Percentiles rank a stretch among this genome's conserved stretches.
phyloP scores from a whole-genome alignment of 352 stramenopile genomes.

The Phytophthora multivora region DNA sequence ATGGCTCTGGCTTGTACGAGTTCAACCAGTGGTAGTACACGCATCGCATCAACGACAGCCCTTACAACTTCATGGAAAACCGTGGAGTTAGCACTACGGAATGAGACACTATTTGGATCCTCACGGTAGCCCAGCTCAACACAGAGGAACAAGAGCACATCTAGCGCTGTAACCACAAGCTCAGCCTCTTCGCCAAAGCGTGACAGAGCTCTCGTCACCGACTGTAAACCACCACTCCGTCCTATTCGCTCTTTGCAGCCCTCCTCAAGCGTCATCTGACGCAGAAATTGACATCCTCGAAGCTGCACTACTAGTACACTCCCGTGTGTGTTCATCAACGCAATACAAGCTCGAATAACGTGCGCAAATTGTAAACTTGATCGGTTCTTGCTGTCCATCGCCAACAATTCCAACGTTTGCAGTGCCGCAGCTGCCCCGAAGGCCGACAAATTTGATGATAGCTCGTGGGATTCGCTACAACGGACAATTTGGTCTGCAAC shows the following conservation, averaged over 20 bases:
- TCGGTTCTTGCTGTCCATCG: constrained; percentile 45
- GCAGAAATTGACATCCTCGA: constrained; percentile 67
- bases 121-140: constrained; percentile 44
- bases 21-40: constrained; percentile 29
- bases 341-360: constrained; percentile 36
- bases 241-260: constrained; percentile 51
- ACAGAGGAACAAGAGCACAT: constrained; percentile 63
- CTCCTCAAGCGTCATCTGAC: constrained; percentile 71
- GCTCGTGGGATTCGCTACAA: constrained; percentile 18
- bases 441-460: constrained; percentile 18
- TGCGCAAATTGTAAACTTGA: constrained; percentile 33
- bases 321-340: constrained; percentile 39
- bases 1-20: constrained; percentile 58
- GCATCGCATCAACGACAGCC: constrained; percentile 43
- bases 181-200: constrained; percentile 42
- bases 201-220: constrained; percentile 40
- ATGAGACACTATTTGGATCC: not conserved
- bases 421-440: constrained; percentile 30
- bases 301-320: constrained; percentile 45
- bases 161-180: constrained; percentile 47
- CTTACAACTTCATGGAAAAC: constrained; percentile 10
- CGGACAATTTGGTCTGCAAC: constrained; percentile 43
- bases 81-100: constrained; percentile 1
- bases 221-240: constrained; percentile 33
- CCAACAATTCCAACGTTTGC: constrained; percentile 57